Base-by-base conservation (phyloP, 1,284 basidiomycete species). In the Ceratobasidium theobromae region DNA sequence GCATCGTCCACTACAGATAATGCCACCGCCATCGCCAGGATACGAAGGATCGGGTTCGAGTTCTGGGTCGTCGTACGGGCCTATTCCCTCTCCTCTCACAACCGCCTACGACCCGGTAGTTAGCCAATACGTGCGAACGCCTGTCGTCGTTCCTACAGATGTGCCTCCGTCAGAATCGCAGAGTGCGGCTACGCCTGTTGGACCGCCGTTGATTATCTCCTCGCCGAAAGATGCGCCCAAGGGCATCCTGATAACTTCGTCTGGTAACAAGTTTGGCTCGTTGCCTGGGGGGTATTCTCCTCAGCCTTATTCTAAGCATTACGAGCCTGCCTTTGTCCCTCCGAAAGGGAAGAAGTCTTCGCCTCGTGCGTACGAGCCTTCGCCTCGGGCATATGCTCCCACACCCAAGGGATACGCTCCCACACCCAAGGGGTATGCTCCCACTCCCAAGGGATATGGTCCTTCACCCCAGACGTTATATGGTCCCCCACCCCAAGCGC, bases 1-100 rank as follows among this genome's bases (percentile, higher is more conserved):
- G 9, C 18, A 9, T 45, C 12, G 43, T 45, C 43, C 9, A 5
- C 18, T 45, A 45, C 43, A 45, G 18, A 45, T 45, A 8, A n/a
- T n/a, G 5, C 9, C 9, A 8, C 6, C 8, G 9, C 43, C 43
- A n/a, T 45, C 6, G 12, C 16, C 8, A 8, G 35, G 35, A 4
- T 30, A 46, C 55, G 28, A 58, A 21, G 25, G 33, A 14, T 32
- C 14, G 14, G 11, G 45, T n/a, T 38, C 35, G 23, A 32, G 35
- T 3, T 33, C 43, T 16, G 30, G 25, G n/a, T 62, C 48, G 6
- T 51, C 58, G 4, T 23, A 16, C 2, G 58, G 46, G 14, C 58
- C 58, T 5, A 62, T 62, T 25, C 58, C 58, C 4, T 62, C 58
- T 27, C 46, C 58, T 4, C 48, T 62, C 16, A 51, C 58, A 18